phyloP scores from a whole-genome alignment of 2,329 filamentous ascomycete genomes.

The Zalaria sp. region DNA sequence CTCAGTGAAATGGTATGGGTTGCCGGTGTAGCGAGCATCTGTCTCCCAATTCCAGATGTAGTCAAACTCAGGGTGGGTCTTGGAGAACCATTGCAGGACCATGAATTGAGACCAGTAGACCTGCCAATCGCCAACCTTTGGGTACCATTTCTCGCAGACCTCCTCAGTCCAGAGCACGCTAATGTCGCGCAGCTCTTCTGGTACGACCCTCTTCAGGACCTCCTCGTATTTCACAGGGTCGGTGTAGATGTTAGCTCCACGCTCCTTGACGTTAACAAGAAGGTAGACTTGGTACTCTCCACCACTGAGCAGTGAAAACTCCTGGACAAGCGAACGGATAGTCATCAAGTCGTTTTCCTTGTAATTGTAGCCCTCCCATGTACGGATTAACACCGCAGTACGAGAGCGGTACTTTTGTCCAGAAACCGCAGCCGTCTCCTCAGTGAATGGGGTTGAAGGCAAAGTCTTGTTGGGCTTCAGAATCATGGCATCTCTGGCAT shows the following conservation, averaged over 20 bases:
- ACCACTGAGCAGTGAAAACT: conserved; percentile 30
- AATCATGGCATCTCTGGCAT: conserved; percentile 20
- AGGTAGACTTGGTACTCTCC: conserved; percentile 35
- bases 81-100: conserved; percentile 60
- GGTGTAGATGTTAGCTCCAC: conserved; percentile 43
- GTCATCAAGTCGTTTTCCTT: conserved; percentile 31
- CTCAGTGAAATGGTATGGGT: conserved; percentile 67
- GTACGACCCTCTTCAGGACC: conserved; percentile 48
- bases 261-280: conserved; percentile 37
- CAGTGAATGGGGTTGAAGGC: conserved; percentile 7
- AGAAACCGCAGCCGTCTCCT: conserved; percentile 2
- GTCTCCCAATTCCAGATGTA: conserved; percentile 80
- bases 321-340: conserved; percentile 31
- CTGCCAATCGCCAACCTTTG: conserved; percentile 33
- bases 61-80: conserved; percentile 66
- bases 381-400: conserved; percentile 31
- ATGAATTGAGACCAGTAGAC: conserved; percentile 49
- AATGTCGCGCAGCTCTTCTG: conserved; percentile 55
- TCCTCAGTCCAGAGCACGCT: conserved; percentile 60
- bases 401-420: conserved; percentile 24
- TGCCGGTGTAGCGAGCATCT: conserved; percentile 64
- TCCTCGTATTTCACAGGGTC: conserved; percentile 43
- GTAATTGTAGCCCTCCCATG: conserved; percentile 33
- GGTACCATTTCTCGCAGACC: conserved; percentile 33
- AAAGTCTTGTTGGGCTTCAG: conserved; percentile 10